These are phyloP conservation scores for Lentinus polychrous DNA, from an alignment of 1,284 basidiomycete species.

Conservation along the genomic window DNA sequence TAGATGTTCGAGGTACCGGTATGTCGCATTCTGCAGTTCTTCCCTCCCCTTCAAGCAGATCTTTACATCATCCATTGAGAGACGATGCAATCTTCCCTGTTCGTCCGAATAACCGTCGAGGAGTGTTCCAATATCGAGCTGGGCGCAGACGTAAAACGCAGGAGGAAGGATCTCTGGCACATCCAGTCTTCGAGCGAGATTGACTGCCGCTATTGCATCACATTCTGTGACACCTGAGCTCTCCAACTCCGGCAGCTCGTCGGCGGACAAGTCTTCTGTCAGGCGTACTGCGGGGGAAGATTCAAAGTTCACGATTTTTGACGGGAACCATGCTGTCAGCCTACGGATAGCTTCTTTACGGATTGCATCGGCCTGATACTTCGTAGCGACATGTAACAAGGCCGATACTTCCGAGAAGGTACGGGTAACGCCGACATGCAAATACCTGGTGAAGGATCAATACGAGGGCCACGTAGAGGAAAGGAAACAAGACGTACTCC, in stretches of 20 bases:
- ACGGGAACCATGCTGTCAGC: slow-evolving; percentile 4
- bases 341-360: slow-evolving; percentile 7
- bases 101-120: background rate
- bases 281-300: background rate
- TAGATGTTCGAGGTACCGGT: background rate
- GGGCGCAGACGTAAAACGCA: slow-evolving; percentile 11
- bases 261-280: background rate
- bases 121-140: background rate
- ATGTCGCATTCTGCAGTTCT: background rate
- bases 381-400: slow-evolving; percentile 7
- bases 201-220: slow-evolving; percentile 9
- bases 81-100: background rate
- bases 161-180: slow-evolving; percentile 6
- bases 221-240: background rate
- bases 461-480: background rate
- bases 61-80: background rate
- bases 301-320: background rate
- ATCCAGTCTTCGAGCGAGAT: slow-evolving; percentile 9
- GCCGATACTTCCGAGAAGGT: slow-evolving; percentile 1
- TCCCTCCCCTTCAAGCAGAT: background rate
- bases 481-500: background rate
- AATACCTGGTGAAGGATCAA: background rate
- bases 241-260: background rate
- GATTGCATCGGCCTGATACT: slow-evolving; percentile 7
- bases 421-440: background rate